Base-by-base conservation (phyloP, 2,329 filamentous ascomycete genomes). In the Pseudophaeomoniella oleicola region DNA sequence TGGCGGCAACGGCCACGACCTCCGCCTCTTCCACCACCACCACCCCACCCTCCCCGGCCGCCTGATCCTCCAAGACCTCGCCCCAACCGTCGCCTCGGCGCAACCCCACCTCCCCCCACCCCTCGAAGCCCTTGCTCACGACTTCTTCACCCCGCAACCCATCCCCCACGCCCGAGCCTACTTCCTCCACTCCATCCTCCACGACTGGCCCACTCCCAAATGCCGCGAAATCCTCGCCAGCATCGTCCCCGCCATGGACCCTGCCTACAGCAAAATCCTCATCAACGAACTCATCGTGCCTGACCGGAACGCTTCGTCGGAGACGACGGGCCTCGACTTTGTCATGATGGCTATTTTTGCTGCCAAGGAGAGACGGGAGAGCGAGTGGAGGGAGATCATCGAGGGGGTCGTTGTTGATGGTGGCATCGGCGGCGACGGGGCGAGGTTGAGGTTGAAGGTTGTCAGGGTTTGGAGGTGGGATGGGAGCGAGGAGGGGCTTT, bases 271-370 rank as follows among this genome's bases (percentile, higher is more conserved):
- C 5, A 59, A 60, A 37, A 31, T 67, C 51, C 43, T 69, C 12
- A 53, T 69, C 27, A 57, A 60, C 19, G 63, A 67, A 31, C 55
- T 56, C 36, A 47, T 61, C 1, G 46, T 66, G 12, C 57, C 59
- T 3, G 52, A 58, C 5, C 50, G 40, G 1, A 51, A 50, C 1
- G 51, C 60, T 1, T 40, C 46, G 4, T 49, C 47, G 41, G 48
- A 53, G 13, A 44, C 44, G 1, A 56, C 53, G 2, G 44, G 46
- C 10, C 42, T 62, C 19, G 63, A 67, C 44, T 47, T 62, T 36
- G 48, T 55, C 19, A 62, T 67, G 60, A 57, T 65, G 55, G 41
- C 42, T 10, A 43, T 53, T 4, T 45, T 57, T 33, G 51, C 51
- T 2, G 52, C 53, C 2, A 47, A 50, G 36, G 60, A 66, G 44